Percentiles rank a stretch among this genome's conserved stretches.
Evolutionary conservation across 2,329 filamentous ascomycete species (phyloP).

Genomic region (Leptographium flavum): DNA sequence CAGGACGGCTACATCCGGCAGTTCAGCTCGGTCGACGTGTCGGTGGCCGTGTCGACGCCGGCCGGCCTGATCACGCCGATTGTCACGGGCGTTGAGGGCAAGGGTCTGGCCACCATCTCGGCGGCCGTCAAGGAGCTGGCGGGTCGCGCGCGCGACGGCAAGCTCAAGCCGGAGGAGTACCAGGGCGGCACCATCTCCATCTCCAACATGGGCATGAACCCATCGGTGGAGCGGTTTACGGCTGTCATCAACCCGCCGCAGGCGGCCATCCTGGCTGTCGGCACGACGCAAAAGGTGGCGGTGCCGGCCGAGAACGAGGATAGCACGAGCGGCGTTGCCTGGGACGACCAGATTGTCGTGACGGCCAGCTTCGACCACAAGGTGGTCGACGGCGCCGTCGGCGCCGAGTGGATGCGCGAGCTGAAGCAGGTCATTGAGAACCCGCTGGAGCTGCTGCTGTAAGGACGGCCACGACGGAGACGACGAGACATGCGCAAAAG

Average conservation of each 20-base stretch:
- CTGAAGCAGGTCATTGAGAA: constrained; percentile 97
- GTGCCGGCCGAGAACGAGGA: constrained; percentile 76
- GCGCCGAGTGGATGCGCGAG: constrained; percentile 91
- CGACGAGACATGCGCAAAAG: neutral
- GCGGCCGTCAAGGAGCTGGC: constrained; percentile 87
- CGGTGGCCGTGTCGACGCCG: constrained; percentile 87
- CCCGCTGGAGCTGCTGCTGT: constrained; percentile 87
- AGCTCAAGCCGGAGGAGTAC: constrained; percentile 99
- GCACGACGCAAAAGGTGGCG: constrained; percentile 90
- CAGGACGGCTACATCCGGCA: constrained; percentile 80
- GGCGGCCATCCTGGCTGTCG: constrained; percentile 86
- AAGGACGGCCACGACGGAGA: constrained; percentile 19
- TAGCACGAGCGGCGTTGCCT: constrained; percentile 59
- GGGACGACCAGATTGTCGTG: constrained; percentile 94
- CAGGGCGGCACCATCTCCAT: constrained; percentile 98
- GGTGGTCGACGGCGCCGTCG: constrained; percentile 91
- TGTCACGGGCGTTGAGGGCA: constrained; percentile 74
- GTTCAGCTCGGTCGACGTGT: constrained; percentile 86
- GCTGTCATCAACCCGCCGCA: constrained; percentile 99
- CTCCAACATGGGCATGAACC: constrained; percentile 99
- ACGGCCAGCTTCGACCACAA: constrained; percentile 98
- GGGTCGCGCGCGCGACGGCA: constrained; percentile 89
- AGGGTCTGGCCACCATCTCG: constrained; percentile 81
- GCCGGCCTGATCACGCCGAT: constrained; percentile 94
- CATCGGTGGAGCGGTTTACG: constrained; percentile 89